Evolutionary conservation across 805 yeast genomes (phyloP), one percentile per base, ranked within the genome.

Genomic region (Kuraishia cidri): DNA sequence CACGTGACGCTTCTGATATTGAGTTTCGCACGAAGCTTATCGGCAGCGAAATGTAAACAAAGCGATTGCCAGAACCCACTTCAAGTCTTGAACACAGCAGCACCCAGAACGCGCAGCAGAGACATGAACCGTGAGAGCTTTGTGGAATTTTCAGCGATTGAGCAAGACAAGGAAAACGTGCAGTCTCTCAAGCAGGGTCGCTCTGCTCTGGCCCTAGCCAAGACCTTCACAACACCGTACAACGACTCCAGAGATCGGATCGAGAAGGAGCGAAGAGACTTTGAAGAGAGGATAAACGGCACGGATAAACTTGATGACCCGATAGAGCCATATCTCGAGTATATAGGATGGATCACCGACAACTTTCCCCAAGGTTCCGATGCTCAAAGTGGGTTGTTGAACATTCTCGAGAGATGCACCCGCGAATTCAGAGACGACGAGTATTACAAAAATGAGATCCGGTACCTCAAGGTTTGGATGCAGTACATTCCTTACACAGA

Each of bases 381-480:
- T 3, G 60, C 65, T 4, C 79, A 77, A 29, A 77, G 84, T 41
- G 87, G 86, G 1, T 59, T 86, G 31, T 54, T 86, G 3, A 60
- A 55, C 11, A 48, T 83, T 8, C 58, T 88, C 22, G 94, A 85
- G 47, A 59, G 79, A 30, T 80, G 92, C 43, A 78, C 94, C 0
- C 68, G 75, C 25, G 65, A 64, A 38, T 83, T 85, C 48, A 64
- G 76, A 44, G 83, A 80, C 42, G 69, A 67, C 21, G 56, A 56
- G 1, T 75, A 73, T 39, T 90, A 87, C 51, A 78, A 75, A 37
- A 80, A 88, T 50, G 97, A 90, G 50, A 75, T 90, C 1, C 58
- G 97, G 30, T 87, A 82, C 47, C 54, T 90, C 31, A 69, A 66
- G 39, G 66, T 87, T 2, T 90, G 98, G 97, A 54, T 88, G 25